These are phyloP conservation scores for Cercospora zeae-maydis DNA, from an alignment of 2,329 filamentous ascomycete species.

Conservation along the genomic window DNA sequence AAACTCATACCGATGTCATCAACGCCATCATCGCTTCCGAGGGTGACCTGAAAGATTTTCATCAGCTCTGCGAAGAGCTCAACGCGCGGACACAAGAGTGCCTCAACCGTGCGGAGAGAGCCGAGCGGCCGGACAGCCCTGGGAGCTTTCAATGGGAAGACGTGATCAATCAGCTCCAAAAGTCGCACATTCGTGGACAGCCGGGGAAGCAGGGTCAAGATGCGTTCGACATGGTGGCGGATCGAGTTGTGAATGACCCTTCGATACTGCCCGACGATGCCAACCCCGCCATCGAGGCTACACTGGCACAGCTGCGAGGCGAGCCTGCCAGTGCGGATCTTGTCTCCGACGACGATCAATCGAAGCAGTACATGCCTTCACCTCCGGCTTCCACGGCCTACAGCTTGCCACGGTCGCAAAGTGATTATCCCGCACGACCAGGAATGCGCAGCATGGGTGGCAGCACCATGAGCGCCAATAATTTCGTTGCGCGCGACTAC, in stretches of 20 bases:
- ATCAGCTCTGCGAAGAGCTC: constrained; percentile 48
- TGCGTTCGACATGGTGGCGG: constrained; percentile 27
- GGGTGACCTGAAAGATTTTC: constrained; percentile 49
- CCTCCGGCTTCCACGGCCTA: constrained; percentile 10
- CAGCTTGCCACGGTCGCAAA: constrained; percentile 16
- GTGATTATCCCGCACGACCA: constrained; percentile 23
- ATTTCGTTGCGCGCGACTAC: constrained; percentile 22
- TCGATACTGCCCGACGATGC: constrained; percentile 29
- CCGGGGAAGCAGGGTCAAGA: constrained; percentile 24
- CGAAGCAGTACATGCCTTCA: constrained; percentile 16
- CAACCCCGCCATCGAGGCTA: constrained; percentile 30
- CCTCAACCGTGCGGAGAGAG: constrained; percentile 50
- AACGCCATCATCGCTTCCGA: constrained; percentile 35
- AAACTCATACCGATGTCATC: constrained; percentile 35
- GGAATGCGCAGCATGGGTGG: constrained; percentile 25
- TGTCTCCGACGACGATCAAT: constrained; percentile 24
- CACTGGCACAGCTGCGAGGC: constrained; percentile 22
- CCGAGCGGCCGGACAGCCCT: constrained; percentile 49
- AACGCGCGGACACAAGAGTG: constrained; percentile 50
- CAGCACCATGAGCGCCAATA: constrained; percentile 13
- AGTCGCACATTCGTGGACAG: constrained; percentile 27
- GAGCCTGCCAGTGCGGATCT: constrained; percentile 17
- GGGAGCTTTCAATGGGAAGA: constrained; percentile 53
- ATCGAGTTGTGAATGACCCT: constrained; percentile 31
- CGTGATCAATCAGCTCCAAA: constrained; percentile 46